Evolutionary conservation across 2,329 filamentous ascomycete genomes (phyloP).

Genomic region (Fusarium algeriense): DNA sequence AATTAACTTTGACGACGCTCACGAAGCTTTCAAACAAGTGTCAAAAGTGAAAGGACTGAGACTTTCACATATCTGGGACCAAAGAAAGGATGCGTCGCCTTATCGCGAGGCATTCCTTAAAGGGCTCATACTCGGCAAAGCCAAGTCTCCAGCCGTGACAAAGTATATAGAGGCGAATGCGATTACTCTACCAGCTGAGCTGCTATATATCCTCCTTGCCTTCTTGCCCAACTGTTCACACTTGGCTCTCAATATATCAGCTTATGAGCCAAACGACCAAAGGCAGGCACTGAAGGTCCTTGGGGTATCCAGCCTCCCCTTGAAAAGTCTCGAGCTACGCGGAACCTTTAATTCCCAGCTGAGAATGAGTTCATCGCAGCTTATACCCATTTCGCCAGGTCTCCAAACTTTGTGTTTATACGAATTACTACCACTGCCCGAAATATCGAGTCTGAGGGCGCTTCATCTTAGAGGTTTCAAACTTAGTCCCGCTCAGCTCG

Average conservation of each 20-base stretch:
- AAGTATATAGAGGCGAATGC: background rate
- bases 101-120: constrained; percentile 5
- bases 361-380: background rate
- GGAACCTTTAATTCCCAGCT: background rate
- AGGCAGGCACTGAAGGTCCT: constrained; percentile 9
- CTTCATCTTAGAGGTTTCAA: background rate
- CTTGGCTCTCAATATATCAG: constrained; percentile 2
- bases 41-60: background rate
- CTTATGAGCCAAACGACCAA: background rate
- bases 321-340: constrained; percentile 5
- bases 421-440: background rate
- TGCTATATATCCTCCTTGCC: constrained; percentile 5
- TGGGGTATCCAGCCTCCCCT: constrained; percentile 2
- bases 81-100: background rate
- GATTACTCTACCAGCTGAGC: background rate
- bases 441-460: constrained; percentile 14
- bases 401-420: constrained; percentile 17
- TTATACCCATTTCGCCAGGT: background rate
- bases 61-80: background rate
- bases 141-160: background rate
- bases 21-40: background rate
- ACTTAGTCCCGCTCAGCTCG: background rate
- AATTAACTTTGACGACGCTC: background rate
- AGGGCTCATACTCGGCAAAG: constrained; percentile 2
- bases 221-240: constrained; percentile 12